Conservation (phyloP, 139 green algal species). For the Zygnema cylindricum region DNA sequence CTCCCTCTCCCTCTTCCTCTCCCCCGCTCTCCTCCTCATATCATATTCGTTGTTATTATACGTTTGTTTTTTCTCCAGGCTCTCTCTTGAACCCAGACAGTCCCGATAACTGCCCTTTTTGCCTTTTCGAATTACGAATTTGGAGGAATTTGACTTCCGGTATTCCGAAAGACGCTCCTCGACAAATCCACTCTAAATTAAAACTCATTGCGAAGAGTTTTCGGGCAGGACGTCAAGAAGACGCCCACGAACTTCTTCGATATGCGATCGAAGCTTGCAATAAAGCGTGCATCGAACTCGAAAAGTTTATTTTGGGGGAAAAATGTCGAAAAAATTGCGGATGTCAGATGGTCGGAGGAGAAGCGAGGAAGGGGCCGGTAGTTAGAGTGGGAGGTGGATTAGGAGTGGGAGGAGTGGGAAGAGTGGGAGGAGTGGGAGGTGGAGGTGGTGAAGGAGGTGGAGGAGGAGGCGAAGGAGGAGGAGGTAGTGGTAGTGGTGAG, state of each 20-base stretch:
- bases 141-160: constrained; percentile 28
- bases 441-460: no score
- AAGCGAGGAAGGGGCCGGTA: no score
- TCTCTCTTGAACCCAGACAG: neutral
- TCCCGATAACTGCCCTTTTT: constrained; percentile 54
- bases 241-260: constrained; percentile 74
- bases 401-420: constrained; percentile 4
- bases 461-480: no score
- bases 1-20: no score
- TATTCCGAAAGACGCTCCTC: constrained; percentile 21
- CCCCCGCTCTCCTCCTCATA: no score
- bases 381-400: neutral
- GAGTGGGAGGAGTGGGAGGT: constrained; percentile 36
- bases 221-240: constrained; percentile 68
- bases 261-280: constrained; percentile 67
- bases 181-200: constrained; percentile 16
- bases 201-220: constrained; percentile 43
- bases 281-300: constrained; percentile 25
- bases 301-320: neutral
- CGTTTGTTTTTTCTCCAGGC: no score
- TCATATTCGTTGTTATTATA: no score
- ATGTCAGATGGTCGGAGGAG: neutral
- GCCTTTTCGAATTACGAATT: constrained; percentile 52
- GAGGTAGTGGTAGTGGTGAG: no score
- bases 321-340: neutral